These are phyloP conservation scores for Claviceps quebecensis DNA, from an alignment of 2,329 filamentous ascomycete genomes.

Conservation along the genomic window DNA sequence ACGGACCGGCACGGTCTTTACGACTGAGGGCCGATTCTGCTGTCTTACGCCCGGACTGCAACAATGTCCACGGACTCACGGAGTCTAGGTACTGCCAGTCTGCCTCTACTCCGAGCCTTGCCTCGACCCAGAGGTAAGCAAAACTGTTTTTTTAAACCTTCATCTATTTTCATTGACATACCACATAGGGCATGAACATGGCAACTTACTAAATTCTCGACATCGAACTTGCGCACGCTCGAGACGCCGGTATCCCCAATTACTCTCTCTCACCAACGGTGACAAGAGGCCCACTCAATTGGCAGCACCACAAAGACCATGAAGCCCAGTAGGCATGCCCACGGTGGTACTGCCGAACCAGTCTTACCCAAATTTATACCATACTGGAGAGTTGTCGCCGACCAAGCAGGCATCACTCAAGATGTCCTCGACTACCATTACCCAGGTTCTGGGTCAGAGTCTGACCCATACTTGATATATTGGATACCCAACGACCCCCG, in stretches of 20 bases:
- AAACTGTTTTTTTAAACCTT: not conserved
- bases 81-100: not conserved
- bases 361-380: slow-evolving; percentile 1
- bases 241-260: not conserved
- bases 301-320: not conserved
- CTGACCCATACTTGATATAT: slow-evolving; percentile 48
- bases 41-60: not conserved
- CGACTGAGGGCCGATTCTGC: not conserved
- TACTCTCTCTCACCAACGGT: not conserved
- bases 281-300: not conserved
- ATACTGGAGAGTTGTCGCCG: slow-evolving; percentile 27
- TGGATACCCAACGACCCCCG: slow-evolving; percentile 50
- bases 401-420: slow-evolving; percentile 37
- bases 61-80: not conserved
- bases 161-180: not conserved
- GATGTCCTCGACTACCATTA: slow-evolving; percentile 37
- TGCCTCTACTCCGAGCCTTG: not conserved
- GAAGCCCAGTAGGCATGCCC: not conserved
- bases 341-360: not conserved
- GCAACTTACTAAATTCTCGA: not conserved
- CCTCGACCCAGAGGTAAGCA: not conserved
- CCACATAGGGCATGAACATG: not conserved
- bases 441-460: slow-evolving; percentile 43
- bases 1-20: not conserved
- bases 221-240: not conserved